phyloP scores from a whole-genome alignment of 352 stramenopile species.

The Phytophthora foliorum region DNA sequence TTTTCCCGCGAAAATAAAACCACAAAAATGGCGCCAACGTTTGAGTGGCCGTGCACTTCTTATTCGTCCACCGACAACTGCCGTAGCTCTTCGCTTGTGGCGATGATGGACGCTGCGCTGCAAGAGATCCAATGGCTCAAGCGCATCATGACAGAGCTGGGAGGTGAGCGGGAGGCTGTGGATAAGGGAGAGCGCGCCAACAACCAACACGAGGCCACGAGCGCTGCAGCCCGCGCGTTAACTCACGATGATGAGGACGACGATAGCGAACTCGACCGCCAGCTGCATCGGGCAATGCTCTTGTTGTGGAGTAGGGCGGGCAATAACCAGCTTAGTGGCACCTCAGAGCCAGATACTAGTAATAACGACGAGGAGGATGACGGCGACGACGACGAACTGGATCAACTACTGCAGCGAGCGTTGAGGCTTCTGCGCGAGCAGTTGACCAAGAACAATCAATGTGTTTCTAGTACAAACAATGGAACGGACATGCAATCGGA shows the following conservation, averaged over 20 bases:
- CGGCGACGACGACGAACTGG: neutral
- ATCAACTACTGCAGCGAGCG: slow-evolving; percentile 2
- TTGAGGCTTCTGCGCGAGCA: slow-evolving; percentile 6
- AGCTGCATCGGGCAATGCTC: slow-evolving; percentile 8
- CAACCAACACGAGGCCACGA: neutral
- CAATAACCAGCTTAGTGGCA: neutral
- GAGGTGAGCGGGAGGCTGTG: neutral
- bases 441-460: neutral
- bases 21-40: slow-evolving; percentile 6
- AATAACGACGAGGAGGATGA: neutral
- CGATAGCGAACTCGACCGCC: slow-evolving; percentile 16
- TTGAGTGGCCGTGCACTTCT: neutral
- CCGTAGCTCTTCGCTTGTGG: neutral
- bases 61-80: neutral
- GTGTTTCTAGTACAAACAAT: neutral
- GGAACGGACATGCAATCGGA: neutral
- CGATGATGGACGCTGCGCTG: neutral
- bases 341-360: neutral
- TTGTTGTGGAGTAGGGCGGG: slow-evolving; percentile 5
- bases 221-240: neutral
- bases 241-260: slow-evolving; percentile 1
- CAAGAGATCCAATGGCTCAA: slow-evolving; percentile 26
- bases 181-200: neutral
- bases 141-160: slow-evolving; percentile 18
- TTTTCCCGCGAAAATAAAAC: slow-evolving; percentile 2